A percentile compares a stretch with the other conserved stretches of the same genome.
These are phyloP conservation scores for Claviceps capensis DNA, from an alignment of 2,329 filamentous ascomycete species.

Conservation along the genomic window DNA sequence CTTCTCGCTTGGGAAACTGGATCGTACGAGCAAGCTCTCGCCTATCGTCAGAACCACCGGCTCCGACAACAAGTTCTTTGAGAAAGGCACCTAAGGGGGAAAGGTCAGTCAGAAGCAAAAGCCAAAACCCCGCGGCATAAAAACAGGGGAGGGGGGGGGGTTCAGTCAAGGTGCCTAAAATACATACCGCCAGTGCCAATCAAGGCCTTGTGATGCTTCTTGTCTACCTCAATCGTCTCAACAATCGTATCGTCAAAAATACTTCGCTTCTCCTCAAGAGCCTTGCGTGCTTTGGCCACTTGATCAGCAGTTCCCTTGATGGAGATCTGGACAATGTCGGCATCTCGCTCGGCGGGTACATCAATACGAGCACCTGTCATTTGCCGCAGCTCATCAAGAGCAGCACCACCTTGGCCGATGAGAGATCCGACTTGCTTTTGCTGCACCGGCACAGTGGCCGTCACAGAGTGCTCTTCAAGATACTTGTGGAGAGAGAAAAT, in stretches of 20 bases:
- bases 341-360: slow-evolving; percentile 69
- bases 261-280: slow-evolving; percentile 73
- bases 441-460: slow-evolving; percentile 68
- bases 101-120: slow-evolving; percentile 3
- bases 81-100: slow-evolving; percentile 58
- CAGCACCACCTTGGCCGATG: slow-evolving; percentile 80
- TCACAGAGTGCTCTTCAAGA: slow-evolving; percentile 74
- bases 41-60: slow-evolving; percentile 79
- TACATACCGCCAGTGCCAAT: slow-evolving; percentile 77
- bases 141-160: background rate
- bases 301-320: slow-evolving; percentile 87
- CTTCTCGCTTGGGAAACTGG: slow-evolving; percentile 84
- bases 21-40: slow-evolving; percentile 78
- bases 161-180: background rate
- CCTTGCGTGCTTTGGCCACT: slow-evolving; percentile 82
- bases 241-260: slow-evolving; percentile 84
- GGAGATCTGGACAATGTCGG: slow-evolving; percentile 67
- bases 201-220: slow-evolving; percentile 79
- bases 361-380: slow-evolving; percentile 81
- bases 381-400: slow-evolving; percentile 80
- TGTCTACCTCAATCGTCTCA: slow-evolving; percentile 77
- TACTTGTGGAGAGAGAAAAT: slow-evolving; percentile 81
- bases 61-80: slow-evolving; percentile 71
- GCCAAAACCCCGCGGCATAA: background rate
- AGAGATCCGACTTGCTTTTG: slow-evolving; percentile 87